Evolutionary conservation across 352 stramenopile genomes (phyloP).

Genomic region (Globisporangium paroecandrum): DNA sequence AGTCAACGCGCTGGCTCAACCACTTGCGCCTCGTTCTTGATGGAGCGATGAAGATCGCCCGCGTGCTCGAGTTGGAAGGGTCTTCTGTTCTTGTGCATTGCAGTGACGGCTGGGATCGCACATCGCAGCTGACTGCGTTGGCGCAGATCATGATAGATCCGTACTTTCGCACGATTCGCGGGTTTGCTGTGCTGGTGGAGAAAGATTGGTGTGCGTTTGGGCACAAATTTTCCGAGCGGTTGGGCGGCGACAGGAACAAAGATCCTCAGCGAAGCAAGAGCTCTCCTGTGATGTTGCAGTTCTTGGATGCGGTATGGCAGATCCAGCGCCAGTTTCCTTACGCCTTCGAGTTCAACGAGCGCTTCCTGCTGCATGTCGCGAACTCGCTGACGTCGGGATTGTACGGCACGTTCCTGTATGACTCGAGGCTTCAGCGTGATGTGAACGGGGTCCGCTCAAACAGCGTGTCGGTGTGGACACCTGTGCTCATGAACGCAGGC

Average conservation of each 20-base stretch:
- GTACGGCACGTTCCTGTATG: conserved; percentile 83
- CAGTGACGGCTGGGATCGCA: conserved; percentile 88
- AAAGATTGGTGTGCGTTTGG: conserved; percentile 88
- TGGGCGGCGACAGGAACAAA: conserved; percentile 65
- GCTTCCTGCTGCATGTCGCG: conserved; percentile 75
- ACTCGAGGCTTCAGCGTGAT: conserved; percentile 67
- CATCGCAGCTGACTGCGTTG: conserved; percentile 67
- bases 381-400: conserved; percentile 78
- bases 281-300: conserved; percentile 86
- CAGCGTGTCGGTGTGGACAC: conserved; percentile 79
- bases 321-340: conserved; percentile 75
- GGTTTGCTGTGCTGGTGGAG: conserved; percentile 76
- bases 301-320: conserved; percentile 83
- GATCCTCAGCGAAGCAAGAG: conserved; percentile 74
- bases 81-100: conserved; percentile 83
- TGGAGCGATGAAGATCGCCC: conserved; percentile 80
- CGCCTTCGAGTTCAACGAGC: conserved; percentile 86
- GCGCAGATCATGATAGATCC: conserved; percentile 88
- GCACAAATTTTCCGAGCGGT: conserved; percentile 77
- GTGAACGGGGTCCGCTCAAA: conserved; percentile 48
- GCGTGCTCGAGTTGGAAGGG: conserved; percentile 80
- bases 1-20: conserved; percentile 81
- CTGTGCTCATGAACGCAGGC: conserved; percentile 47
- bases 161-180: conserved; percentile 82
- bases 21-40: conserved; percentile 82